Base-by-base conservation (phyloP, 345 rosid species). In the Pistacia vera region DNA sequence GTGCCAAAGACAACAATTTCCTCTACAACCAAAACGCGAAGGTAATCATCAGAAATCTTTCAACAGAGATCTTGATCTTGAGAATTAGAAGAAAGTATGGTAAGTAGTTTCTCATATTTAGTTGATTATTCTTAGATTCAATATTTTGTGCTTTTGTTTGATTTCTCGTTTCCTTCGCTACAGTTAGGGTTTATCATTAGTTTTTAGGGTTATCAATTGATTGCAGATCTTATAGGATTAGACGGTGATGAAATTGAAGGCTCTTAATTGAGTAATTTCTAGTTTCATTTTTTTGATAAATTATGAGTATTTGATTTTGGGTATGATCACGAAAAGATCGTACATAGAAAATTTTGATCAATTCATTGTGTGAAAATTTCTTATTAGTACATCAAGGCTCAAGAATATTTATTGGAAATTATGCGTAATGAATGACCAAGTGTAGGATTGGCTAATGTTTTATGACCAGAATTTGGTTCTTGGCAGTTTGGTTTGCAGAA, bases 11-110 rank as follows among this genome's bases (percentile, higher is more conserved):
- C n/a, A 41, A 41, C 61, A 13, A 68, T 17, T 64, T 38, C 22
- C 55, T 46, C 54, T 30, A 28, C 33, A 30, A 68, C 33, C 46
- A 41, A 41, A 41, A 44, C 33, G 3, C 33, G 33, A 30, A 46
- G 64, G 68, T 16, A 30, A 61, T 61, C 4, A 7, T 73, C 69
- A 28, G 52, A 73, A 62, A 13, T 13, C 18, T 62, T 9, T 35
- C n/a, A 33, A 63, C n/a, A 52, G 20, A 25, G 57, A 51, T 62
- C 44, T 11, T 63, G 48, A 62, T 73, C 76, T 51, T 12, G 18
- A 18, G 28, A 18, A 11, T 22, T 49, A 61, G 68, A 73, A 62
- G 76, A 35, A 8, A 51, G 11, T 48, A 73, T 73, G 76, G 76
- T 73, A 73, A 10, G 1, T 51, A 17, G 35, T 33, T 28, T 73